These are phyloP conservation scores for Penicillium corylophilum DNA, from an alignment of 2,329 filamentous ascomycete species.

Conservation along the genomic window DNA sequence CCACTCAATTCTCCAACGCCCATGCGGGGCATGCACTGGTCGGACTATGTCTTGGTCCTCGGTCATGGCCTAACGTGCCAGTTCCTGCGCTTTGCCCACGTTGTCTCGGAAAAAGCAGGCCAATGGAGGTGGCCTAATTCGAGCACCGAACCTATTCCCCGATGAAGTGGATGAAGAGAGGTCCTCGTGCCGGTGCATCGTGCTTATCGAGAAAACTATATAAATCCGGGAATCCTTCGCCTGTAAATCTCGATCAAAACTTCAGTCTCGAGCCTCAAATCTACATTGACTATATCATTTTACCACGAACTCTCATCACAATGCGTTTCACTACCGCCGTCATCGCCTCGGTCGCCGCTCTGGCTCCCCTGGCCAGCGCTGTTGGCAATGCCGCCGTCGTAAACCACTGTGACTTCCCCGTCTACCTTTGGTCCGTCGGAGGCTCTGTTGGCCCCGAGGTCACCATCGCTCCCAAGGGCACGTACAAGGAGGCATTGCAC, in stretches of 20 bases:
- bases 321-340: constrained; percentile 36
- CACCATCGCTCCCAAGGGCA: constrained; percentile 31
- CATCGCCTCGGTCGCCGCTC: constrained; percentile 31
- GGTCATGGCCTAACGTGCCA: background rate
- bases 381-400: constrained; percentile 39
- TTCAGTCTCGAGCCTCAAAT: background rate
- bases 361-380: constrained; percentile 34
- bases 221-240: background rate
- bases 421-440: constrained; percentile 44
- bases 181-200: background rate
- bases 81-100: background rate
- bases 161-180: background rate
- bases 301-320: background rate
- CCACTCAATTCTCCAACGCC: background rate
- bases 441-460: constrained; percentile 30
- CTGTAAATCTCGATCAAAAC: background rate
- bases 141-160: background rate
- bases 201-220: background rate
- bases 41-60: background rate
- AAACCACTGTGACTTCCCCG: constrained; percentile 38
- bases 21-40: constrained; percentile 1
- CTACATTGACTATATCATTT: background rate
- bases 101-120: constrained; percentile 8
- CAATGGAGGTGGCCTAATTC: background rate
- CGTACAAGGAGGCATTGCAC: constrained; percentile 38